Evolutionary conservation across 148 eudicot genomes (phyloP).

Genomic region (Vaccinium myrtillus): DNA sequence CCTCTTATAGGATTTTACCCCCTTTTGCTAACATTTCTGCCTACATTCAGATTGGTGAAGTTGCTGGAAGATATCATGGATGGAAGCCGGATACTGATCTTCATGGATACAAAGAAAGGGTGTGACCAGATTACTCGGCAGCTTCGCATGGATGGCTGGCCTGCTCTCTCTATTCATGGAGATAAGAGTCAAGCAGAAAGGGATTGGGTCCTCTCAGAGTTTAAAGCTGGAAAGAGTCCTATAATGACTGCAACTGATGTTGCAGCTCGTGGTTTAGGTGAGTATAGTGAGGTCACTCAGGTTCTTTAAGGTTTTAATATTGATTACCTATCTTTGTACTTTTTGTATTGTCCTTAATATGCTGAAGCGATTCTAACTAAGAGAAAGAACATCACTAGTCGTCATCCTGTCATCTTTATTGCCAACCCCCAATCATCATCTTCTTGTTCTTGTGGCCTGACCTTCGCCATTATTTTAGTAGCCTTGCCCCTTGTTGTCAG

Average conservation of each 20-base stretch:
- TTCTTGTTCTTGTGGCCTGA: not conserved
- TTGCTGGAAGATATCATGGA: constrained; percentile 97
- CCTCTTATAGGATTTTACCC: not conserved
- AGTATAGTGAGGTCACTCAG: not conserved
- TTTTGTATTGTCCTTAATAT: not conserved
- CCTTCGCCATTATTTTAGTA: not conserved
- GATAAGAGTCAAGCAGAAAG: constrained; percentile 99
- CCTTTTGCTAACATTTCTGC: constrained; percentile 8
- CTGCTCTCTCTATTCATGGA: constrained; percentile 97
- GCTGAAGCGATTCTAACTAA: not conserved
- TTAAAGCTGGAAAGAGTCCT: constrained; percentile 94
- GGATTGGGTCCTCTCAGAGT: constrained; percentile 98
- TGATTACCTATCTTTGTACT: not conserved
- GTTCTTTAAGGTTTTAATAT: not conserved
- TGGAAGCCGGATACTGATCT: constrained; percentile 92
- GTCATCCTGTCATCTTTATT: not conserved
- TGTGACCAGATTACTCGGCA: constrained; percentile 94
- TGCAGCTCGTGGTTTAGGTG: constrained; percentile 99
- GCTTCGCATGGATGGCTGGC: constrained; percentile 99
- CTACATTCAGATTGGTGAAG: constrained; percentile 67
- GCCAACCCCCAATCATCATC: not conserved
- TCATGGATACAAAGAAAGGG: constrained; percentile 96
- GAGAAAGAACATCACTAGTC: not conserved
- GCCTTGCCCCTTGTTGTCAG: not conserved
- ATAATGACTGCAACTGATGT: constrained; percentile 99